Evolutionary conservation across 345 rosid genomes (phyloP), one percentile per base, ranked within the genome.

Genomic region (Arabidopsis thaliana): DNA sequence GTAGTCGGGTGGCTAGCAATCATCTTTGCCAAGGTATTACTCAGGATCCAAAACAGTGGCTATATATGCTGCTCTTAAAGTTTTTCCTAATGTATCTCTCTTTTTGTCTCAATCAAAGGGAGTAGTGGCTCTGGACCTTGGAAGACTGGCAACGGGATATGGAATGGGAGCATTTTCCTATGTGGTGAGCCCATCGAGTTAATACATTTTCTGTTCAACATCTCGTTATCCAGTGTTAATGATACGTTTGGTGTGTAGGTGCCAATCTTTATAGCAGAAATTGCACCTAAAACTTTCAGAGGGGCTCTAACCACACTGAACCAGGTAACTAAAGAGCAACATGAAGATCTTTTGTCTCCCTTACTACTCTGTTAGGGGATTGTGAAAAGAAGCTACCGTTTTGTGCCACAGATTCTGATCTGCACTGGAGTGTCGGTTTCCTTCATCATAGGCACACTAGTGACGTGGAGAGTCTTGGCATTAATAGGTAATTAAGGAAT

Each of bases 151-250:
- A 44, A 85, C 80, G 1, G 98, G 96, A 67, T 93, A 91, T 71
- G 96, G 96, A 71, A 93, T 93, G 96, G 98, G 98, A 50, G 92
- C 85, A 25, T 87, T 88, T 78, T 93, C 97, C 23, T 88, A 84
- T 52, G 98, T 93, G 94, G 97, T 91, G 77, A 71, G 49, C 52
- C 56, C 67, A 22, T 71, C 7, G 24, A 49, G 30, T 59, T 59
- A 55, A 24, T 70, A 23, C 8, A 55, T 67, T 46, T 48, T 71
- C 20, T 58, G 7, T 40, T 72, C 7, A 69, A 41, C 28, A 13
- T 68, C 5, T 58, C 10, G 36, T 7, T 59, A 53, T 38, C 55
- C 28, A 42, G 44, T 64, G 23, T 69, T 72, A 58, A 52, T 53
- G 57, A 30, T 48, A 40, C 24, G 42, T n/a, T 61, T 53, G 56